These are phyloP conservation scores for Trifolium pratense DNA, from an alignment of 306 rosid species.

Conservation along the genomic window DNA sequence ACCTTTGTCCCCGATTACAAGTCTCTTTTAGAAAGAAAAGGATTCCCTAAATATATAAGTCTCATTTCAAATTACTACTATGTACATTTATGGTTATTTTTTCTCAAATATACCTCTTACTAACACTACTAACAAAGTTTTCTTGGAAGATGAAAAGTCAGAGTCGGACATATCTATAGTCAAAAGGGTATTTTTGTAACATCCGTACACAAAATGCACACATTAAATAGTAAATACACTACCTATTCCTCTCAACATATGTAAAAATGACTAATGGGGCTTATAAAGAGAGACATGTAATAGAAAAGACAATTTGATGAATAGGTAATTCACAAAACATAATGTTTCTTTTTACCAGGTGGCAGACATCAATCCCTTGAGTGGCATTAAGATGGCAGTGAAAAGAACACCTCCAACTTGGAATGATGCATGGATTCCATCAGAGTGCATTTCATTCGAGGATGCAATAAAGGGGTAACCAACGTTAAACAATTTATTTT, in stretches of 20 bases:
- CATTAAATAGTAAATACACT: too few relatives aligned
- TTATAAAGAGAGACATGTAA: neutral
- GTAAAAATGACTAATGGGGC: neutral
- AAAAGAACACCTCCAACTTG: constrained; percentile 65
- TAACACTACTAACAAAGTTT: neutral
- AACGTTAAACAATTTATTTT: constrained; percentile 1
- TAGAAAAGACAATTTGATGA: neutral
- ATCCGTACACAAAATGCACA: neutral
- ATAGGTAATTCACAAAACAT: constrained; percentile 5
- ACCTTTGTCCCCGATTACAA: neutral
- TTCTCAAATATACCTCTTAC: neutral
- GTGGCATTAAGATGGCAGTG: constrained; percentile 69
- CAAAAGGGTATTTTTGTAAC: neutral
- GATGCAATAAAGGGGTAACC: constrained; percentile 80
- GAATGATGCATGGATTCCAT: constrained; percentile 77
- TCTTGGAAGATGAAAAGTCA: neutral
- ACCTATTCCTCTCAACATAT: neutral
- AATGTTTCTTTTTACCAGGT: constrained; percentile 51
- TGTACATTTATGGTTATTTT: neutral
- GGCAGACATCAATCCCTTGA: constrained; percentile 71
- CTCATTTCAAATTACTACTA: neutral
- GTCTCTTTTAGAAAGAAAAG: neutral
- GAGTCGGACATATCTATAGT: neutral
- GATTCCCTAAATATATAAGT: neutral
- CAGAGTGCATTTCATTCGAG: constrained; percentile 65